Evolutionary conservation across 2,329 filamentous ascomycete species (phyloP), one percentile per base, ranked within the genome.

Genomic region (Nemania bipapillata): DNA sequence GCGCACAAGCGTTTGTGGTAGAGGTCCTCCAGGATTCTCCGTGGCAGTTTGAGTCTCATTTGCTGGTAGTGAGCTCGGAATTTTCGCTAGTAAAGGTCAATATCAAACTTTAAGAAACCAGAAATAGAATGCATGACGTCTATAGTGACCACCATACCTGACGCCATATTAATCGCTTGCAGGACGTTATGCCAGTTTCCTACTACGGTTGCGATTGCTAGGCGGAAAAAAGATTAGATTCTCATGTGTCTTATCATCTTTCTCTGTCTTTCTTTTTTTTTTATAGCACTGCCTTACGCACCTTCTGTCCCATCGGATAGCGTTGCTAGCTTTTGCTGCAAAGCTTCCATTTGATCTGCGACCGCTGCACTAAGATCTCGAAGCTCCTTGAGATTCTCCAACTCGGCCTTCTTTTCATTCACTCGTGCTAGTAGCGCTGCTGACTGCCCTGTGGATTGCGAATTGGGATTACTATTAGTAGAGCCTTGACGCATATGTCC

Each of bases 121-220:
- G 26, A 4, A 42, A 17, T 9, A 4, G 35, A 26, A 47, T 45
- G n/a, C 20, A 47, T 17, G 11, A 42, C 59, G 60, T n/a, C 17
- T 68, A 59, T 69, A 7, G 17, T 55, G 30, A 28, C 37, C 22
- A 66, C 42, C 89, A 77, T 85, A 94, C 92, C 86, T 68, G 91
- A 94, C 70, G 93, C 93, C 91, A 96, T 94, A 77, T 91, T 91
- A 76, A 96, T 94, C 49, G 92, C 92, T 72, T 91, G 86, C 68
- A 96, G 85, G 72, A 96, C 92, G 74, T 93, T 94, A 79, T 94
- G 91, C 93, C 93, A 96, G 79, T 96, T 96, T 61, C 90, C 88
- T 78, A 96, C 84, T 24, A 96, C 92, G n/a, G 90, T 87, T 45
- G 93, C 92, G 75, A 96, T 93, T 68, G 91, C 92, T 93, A 78